Percentiles rank a stretch among this genome's conserved stretches.
These are phyloP conservation scores for Saitozyma podzolica DNA, from an alignment of 768 basidiomycete genomes.

Conservation along the genomic window DNA sequence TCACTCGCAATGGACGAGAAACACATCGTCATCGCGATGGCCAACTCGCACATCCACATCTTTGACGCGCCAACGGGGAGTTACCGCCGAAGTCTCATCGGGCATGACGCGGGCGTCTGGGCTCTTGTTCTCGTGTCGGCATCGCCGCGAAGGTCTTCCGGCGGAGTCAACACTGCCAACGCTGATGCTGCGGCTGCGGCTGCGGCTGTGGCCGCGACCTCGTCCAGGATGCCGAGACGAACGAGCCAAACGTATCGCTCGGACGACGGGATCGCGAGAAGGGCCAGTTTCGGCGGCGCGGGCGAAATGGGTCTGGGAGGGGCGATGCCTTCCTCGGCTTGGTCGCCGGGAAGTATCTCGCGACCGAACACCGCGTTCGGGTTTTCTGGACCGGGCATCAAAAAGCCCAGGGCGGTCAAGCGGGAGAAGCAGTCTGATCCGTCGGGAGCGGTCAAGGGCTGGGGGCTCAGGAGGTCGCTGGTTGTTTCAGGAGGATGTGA, in stretches of 20 bases:
- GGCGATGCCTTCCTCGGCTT: not conserved
- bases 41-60: constrained; percentile 78
- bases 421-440: constrained; percentile 55
- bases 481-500: constrained; percentile 94
- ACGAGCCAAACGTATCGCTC: not conserved
- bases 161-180: too few species aligned
- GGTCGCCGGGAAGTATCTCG: not conserved
- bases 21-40: constrained; percentile 85
- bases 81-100: constrained; percentile 71
- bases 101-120: constrained; percentile 92
- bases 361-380: constrained; percentile 9
- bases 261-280: not conserved
- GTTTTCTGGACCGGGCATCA: not conserved
- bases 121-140: constrained; percentile 74
- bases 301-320: not conserved
- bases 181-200: not conserved
- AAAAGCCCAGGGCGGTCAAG: constrained; percentile 1
- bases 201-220: not conserved
- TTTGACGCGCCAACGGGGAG: constrained; percentile 79
- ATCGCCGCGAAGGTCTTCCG: not conserved
- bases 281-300: not conserved
- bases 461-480: constrained; percentile 80
- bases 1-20: constrained; percentile 78
- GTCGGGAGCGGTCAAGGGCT: constrained; percentile 74
- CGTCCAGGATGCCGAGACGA: not conserved